Evolutionary conservation across 1,284 basidiomycete species (phyloP).

Genomic region (Athelia sp.): DNA sequence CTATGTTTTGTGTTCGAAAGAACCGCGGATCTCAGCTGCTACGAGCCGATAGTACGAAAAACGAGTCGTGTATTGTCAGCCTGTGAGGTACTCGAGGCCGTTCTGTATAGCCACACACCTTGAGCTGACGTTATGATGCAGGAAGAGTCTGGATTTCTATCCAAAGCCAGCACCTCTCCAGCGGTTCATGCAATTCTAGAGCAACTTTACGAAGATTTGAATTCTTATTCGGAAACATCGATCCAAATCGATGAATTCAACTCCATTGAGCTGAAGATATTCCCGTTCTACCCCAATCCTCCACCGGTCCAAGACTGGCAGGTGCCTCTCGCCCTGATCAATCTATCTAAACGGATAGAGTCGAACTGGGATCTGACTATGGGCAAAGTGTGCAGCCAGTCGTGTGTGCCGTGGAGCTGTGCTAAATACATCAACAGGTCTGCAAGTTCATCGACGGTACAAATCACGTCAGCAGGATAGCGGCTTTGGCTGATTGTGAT

Average conservation of each 20-base stretch:
- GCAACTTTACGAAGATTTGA: conserved; percentile 95
- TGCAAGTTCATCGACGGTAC: conserved; percentile 84
- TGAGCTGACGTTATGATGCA: conserved; percentile 24
- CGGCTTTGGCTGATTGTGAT: conserved; percentile 89
- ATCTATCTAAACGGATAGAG: conserved; percentile 76
- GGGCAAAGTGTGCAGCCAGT: conserved; percentile 51
- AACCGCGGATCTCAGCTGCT: conserved; percentile 85
- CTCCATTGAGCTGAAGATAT: conserved; percentile 91
- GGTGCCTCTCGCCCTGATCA: conserved; percentile 89
- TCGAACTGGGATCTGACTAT: conserved; percentile 97
- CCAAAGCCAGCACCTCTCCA: conserved; percentile 63
- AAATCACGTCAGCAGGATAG: conserved; percentile 89
- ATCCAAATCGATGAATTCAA: conserved; percentile 87
- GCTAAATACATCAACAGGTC: conserved; percentile 41
- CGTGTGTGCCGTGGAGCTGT: conserved; percentile 4
- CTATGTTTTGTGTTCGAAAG: conserved; percentile 95
- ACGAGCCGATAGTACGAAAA: conserved; percentile 95
- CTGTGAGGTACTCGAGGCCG: conserved; percentile 73
- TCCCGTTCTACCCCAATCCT: conserved; percentile 96
- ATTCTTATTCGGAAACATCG: conserved; percentile 94
- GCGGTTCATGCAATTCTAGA: conserved; percentile 87
- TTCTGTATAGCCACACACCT: conserved; percentile 1
- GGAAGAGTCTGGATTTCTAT: conserved; percentile 89
- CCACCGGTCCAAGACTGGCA: conserved; percentile 89
- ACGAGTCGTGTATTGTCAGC: conserved; percentile 82